These are phyloP conservation scores for Cutaneotrichosporon dermatis DNA, from an alignment of 1,284 basidiomycete genomes.

Conservation along the genomic window DNA sequence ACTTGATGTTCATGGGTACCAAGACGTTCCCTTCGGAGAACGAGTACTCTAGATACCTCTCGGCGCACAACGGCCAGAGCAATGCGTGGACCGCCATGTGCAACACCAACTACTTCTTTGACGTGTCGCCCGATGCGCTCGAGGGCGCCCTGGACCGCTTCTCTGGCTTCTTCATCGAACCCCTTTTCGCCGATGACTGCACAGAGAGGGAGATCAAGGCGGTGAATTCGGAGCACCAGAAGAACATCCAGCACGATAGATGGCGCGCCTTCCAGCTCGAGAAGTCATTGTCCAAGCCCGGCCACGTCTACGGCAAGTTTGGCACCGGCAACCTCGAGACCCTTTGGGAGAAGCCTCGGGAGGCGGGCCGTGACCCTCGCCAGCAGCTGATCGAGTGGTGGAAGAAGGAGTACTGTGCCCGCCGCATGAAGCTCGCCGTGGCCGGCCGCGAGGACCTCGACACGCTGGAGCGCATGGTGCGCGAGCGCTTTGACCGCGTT, in stretches of 20 bases:
- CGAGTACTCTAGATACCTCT: slow-evolving; percentile 85
- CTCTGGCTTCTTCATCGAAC: slow-evolving; percentile 88
- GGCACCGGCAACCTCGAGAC: slow-evolving; percentile 83
- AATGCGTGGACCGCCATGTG: slow-evolving; percentile 93
- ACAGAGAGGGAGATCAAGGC: slow-evolving; percentile 93
- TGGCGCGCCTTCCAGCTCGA: slow-evolving; percentile 98
- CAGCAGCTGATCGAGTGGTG: slow-evolving; percentile 94
- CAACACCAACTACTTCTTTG: slow-evolving; percentile 83
- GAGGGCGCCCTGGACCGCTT: slow-evolving; percentile 84
- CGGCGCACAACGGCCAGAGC: slow-evolving; percentile 83
- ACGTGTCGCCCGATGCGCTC: slow-evolving; percentile 79
- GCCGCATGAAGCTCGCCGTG: slow-evolving; percentile 87
- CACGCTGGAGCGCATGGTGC: slow-evolving; percentile 44
- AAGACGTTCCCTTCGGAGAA: slow-evolving; percentile 74
- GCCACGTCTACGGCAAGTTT: slow-evolving; percentile 90
- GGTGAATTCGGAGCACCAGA: slow-evolving; percentile 97
- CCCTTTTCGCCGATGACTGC: slow-evolving; percentile 80
- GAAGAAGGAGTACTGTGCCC: slow-evolving; percentile 85
- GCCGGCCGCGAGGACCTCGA: slow-evolving; percentile 70
- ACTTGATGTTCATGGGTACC: too few relatives aligned
- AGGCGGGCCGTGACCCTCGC: slow-evolving; percentile 75
- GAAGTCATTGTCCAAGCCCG: slow-evolving; percentile 75
- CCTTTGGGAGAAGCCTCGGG: slow-evolving; percentile 60
- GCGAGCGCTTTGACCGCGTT: slow-evolving; percentile 42
- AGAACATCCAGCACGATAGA: slow-evolving; percentile 90